Percentiles rank a stretch among this genome's conserved stretches.
These are phyloP conservation scores for Trichoderma semiorbis DNA, from an alignment of 2,329 filamentous ascomycete species.

Conservation along the genomic window DNA sequence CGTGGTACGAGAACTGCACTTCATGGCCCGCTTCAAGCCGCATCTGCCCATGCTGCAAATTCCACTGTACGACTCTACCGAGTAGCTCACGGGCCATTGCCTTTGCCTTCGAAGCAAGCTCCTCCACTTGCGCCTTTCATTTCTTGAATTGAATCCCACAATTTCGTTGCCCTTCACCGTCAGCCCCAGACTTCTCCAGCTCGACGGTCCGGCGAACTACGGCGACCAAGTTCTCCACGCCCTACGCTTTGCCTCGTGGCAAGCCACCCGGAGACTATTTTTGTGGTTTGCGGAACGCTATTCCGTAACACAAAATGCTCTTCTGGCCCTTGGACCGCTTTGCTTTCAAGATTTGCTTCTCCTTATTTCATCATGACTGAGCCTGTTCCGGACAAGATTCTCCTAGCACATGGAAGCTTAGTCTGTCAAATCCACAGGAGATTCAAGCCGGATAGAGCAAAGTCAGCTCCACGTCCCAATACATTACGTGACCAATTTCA, in stretches of 20 bases:
- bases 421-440: background rate
- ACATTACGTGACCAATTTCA: conserved; percentile 11
- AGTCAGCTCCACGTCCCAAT: conserved; percentile 9
- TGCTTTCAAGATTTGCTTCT: background rate
- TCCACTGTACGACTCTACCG: background rate
- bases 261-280: conserved; percentile 10
- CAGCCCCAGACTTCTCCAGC: conserved; percentile 6
- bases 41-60: background rate
- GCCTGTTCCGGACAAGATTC: background rate
- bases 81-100: background rate
- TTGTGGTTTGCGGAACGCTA: background rate
- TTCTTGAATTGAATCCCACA: background rate
- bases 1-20: background rate
- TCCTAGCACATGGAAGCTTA: background rate
- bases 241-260: conserved; percentile 1
- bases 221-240: background rate
- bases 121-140: background rate
- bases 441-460: background rate
- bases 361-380: background rate
- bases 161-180: conserved; percentile 4
- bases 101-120: background rate
- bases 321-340: background rate
- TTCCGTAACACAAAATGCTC: background rate
- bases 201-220: background rate
- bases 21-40: conserved; percentile 2